phyloP scores from a whole-genome alignment of 2,329 filamentous ascomycete genomes.

The Scorias spongiosa region DNA sequence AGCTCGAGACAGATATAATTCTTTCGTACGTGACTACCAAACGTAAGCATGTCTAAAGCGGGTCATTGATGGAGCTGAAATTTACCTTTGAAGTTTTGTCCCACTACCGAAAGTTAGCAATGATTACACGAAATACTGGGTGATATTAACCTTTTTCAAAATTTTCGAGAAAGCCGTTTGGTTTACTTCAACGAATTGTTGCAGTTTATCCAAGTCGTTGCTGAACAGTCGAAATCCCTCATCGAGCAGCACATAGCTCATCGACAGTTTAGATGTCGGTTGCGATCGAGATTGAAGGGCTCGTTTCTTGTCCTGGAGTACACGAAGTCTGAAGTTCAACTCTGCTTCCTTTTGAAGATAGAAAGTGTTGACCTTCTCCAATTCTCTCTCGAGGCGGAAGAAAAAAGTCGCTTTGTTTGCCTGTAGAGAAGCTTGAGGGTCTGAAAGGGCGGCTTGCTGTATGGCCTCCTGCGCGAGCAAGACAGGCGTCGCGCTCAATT shows the following conservation, averaged over 20 bases:
- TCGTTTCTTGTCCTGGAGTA: constrained; percentile 86
- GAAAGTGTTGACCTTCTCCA: constrained; percentile 96
- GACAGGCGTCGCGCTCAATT: constrained; percentile 80
- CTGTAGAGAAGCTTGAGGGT: constrained; percentile 80
- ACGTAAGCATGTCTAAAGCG: constrained; percentile 8
- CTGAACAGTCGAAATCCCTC: constrained; percentile 97
- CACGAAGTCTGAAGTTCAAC: constrained; percentile 85
- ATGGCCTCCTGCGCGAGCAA: constrained; percentile 59
- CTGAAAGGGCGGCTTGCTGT: constrained; percentile 41
- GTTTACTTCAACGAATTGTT: constrained; percentile 97
- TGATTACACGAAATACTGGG: constrained; percentile 4
- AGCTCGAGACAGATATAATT: constrained; percentile 85
- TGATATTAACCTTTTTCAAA: constrained; percentile 59
- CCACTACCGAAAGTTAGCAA: constrained; percentile 46
- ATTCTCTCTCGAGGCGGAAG: constrained; percentile 90
- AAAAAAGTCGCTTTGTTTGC: constrained; percentile 98
- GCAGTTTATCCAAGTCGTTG: constrained; percentile 84
- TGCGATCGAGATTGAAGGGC: constrained; percentile 61
- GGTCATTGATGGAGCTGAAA: constrained; percentile 7
- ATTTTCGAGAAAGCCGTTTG: constrained; percentile 98
- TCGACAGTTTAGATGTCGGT: constrained; percentile 69
- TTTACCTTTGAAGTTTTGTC: constrained; percentile 89
- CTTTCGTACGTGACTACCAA: constrained; percentile 77
- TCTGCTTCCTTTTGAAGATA: constrained; percentile 97
- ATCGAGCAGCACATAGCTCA: constrained; percentile 85